These are phyloP conservation scores for Tephrocybe sp. DNA, from an alignment of 768 basidiomycete genomes.

Conservation along the genomic window DNA sequence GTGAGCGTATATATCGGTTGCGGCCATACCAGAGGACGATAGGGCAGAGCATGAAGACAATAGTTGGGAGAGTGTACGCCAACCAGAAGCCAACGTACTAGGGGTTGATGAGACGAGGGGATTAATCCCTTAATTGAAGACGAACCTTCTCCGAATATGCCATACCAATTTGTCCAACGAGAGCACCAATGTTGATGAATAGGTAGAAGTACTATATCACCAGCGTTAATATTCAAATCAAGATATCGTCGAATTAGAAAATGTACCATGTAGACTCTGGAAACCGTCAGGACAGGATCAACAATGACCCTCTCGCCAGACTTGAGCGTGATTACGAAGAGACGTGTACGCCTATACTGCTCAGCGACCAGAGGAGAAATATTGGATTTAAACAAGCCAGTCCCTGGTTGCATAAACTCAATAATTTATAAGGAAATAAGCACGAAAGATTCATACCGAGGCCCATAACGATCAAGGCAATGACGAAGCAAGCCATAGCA, in stretches of 20 bases:
- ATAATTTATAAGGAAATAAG: neutral
- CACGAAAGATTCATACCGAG: constrained; percentile 27
- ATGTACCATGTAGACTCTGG: constrained; percentile 70
- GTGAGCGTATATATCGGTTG: constrained; percentile 51
- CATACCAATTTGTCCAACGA: constrained; percentile 68
- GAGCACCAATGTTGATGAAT: constrained; percentile 71
- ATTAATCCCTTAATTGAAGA: neutral
- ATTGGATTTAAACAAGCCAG: constrained; percentile 78
- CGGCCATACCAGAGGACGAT: constrained; percentile 54
- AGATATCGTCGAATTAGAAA: constrained; percentile 14
- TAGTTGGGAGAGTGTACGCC: constrained; percentile 59
- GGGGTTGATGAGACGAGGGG: neutral
- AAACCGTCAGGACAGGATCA: constrained; percentile 51
- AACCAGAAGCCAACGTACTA: constrained; percentile 66
- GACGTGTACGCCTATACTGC: constrained; percentile 58
- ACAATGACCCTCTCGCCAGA: constrained; percentile 65
- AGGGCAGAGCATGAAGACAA: constrained; percentile 61
- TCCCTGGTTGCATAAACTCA: constrained; percentile 32
- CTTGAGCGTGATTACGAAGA: constrained; percentile 48
- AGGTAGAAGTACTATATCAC: constrained; percentile 56
- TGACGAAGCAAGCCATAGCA: constrained; percentile 15
- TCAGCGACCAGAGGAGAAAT: constrained; percentile 79
- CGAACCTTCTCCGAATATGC: constrained; percentile 60
- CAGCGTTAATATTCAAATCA: neutral
- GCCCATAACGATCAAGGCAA: constrained; percentile 64